Conservation (phyloP, 2,329 filamentous ascomycete species). For the Colletotrichum incanum region DNA sequence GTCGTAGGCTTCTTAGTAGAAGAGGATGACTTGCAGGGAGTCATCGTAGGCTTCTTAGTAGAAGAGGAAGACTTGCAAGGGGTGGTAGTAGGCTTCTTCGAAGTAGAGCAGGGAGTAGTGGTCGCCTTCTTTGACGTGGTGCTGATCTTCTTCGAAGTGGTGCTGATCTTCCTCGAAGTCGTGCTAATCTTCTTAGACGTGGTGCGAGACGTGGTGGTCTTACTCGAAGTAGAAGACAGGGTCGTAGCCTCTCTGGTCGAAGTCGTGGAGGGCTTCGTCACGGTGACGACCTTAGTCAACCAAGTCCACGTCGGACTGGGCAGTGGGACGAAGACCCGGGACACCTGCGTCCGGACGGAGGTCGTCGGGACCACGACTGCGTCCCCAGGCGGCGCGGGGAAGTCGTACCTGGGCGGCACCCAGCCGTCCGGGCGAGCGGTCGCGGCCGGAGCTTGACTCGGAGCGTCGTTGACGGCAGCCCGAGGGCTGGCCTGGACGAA, state of each 20-base stretch:
- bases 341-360: background rate
- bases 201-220: background rate
- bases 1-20: background rate
- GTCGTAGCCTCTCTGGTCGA: background rate
- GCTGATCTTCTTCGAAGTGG: conserved; percentile 17
- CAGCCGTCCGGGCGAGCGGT: background rate
- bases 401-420: conserved; percentile 11
- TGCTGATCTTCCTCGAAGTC: background rate
- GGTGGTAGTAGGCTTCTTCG: background rate
- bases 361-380: background rate
- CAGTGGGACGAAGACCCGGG: background rate
- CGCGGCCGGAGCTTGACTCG: background rate
- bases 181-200: background rate
- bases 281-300: background rate
- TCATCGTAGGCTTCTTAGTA: background rate
- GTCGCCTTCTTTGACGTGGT: conserved; percentile 3
- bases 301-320: background rate
- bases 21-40: background rate
- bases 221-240: background rate
- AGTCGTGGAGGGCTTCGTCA: background rate
- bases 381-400: conserved; percentile 22
- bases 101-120: background rate
- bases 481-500: conserved; percentile 23
- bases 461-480: background rate
- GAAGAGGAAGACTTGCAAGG: background rate